These are phyloP conservation scores for Fraxinus albicans DNA, from an alignment of 305 asterid species.

Conservation along the genomic window DNA sequence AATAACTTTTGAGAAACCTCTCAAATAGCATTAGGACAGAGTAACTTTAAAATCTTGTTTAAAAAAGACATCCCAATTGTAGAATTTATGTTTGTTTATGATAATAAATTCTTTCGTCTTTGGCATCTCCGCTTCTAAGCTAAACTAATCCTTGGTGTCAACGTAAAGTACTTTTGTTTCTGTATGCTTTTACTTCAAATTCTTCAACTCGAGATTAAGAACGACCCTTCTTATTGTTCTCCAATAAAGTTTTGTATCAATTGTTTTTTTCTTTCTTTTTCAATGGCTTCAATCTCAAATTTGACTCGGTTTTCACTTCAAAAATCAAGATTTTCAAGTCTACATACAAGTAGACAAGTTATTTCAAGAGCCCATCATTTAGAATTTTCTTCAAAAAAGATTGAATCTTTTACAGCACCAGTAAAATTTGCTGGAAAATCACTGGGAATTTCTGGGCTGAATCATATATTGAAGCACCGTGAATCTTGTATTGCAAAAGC, in stretches of 20 bases:
- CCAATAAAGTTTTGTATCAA: not conserved
- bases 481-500: conserved; percentile 35
- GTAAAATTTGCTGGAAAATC: conserved; percentile 27
- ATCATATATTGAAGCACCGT: conserved; percentile 28
- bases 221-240: not conserved
- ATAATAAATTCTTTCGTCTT: conserved; percentile 9
- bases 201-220: conserved; percentile 9
- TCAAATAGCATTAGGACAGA: no score
- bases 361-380: conserved; percentile 23
- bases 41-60: no score
- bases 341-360: conserved; percentile 11
- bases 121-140: conserved; percentile 26
- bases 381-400: conserved; percentile 29
- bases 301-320: conserved; percentile 29
- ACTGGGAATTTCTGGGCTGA: conserved; percentile 18
- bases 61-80: no score
- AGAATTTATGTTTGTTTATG: not conserved
- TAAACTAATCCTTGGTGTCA: conserved; percentile 30
- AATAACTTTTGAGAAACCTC: no score
- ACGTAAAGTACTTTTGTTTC: conserved; percentile 30
- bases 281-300: conserved; percentile 46
- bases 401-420: not conserved
- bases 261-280: not conserved
- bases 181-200: conserved; percentile 19
- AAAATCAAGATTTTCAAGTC: conserved; percentile 27